Conservation (phyloP, 441 rosid genomes). For the Metrosideros polymorpha region DNA sequence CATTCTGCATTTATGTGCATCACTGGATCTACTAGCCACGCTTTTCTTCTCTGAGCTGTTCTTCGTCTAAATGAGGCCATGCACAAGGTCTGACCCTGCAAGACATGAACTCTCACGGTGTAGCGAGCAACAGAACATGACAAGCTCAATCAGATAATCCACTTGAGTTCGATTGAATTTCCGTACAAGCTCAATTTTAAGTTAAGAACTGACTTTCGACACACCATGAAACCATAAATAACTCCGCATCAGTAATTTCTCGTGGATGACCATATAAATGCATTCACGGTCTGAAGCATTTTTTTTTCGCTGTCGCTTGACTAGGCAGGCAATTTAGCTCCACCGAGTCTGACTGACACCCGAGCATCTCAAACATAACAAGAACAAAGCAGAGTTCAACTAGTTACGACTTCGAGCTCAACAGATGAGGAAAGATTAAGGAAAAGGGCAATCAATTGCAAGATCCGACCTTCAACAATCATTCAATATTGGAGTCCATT, state of each 20-base stretch:
- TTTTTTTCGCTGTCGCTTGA: not conserved
- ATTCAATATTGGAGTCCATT: not conserved
- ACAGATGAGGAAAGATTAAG: not conserved
- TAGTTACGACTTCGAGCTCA: not conserved
- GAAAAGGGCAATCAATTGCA: not conserved
- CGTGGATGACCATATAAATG: not conserved
- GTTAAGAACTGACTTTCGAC: not conserved
- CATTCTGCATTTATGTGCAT: not conserved
- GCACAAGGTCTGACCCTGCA: not conserved
- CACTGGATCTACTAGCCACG: not conserved
- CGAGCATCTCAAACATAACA: not conserved
- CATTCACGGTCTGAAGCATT: not conserved
- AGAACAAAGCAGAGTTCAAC: not conserved
- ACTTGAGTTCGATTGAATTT: not conserved
- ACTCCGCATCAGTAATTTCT: not conserved
- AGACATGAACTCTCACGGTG: not conserved
- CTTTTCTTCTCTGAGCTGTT: not conserved
- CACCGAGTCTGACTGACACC: not conserved
- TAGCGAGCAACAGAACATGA: not conserved
- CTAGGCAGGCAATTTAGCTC: not conserved
- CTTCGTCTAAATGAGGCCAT: not conserved
- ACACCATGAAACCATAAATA: not conserved
- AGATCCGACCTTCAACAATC: not conserved
- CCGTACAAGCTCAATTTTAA: not conserved
- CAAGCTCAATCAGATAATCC: not conserved